phyloP scores from a whole-genome alignment of 2,329 filamentous ascomycete genomes.

The Stachybotrys chartarum region DNA sequence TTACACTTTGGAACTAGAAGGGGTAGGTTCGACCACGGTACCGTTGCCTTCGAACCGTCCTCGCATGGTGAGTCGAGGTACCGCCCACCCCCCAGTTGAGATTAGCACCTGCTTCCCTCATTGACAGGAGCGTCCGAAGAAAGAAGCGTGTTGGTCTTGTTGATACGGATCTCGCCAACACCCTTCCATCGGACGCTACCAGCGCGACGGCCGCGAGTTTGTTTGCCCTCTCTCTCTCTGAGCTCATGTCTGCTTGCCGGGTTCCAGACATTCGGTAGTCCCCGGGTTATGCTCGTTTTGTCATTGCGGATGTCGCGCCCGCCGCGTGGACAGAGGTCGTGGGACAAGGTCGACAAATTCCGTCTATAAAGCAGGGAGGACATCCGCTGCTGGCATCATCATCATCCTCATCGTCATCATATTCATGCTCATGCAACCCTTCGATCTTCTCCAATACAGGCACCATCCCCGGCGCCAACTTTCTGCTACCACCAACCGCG shows the following conservation, averaged over 20 bases:
- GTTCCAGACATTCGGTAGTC: conserved; percentile 2
- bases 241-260: conserved; percentile 12
- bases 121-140: background rate
- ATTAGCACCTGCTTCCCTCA: background rate
- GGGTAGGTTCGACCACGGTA: no score
- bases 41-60: no score
- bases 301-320: no score
- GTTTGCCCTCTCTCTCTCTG: conserved; percentile 11
- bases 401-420: background rate
- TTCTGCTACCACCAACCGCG: background rate
- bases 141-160: background rate
- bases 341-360: background rate
- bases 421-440: background rate
- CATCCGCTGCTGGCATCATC: background rate
- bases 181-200: conserved; percentile 10
- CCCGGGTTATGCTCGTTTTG: background rate
- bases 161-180: conserved; percentile 3
- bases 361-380: background rate
- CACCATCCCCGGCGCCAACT: background rate
- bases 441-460: background rate
- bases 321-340: no score
- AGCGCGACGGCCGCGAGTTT: conserved; percentile 12
- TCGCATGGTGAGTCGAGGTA: no score
- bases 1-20: no score
- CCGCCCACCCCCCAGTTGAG: no score